Base-by-base conservation (phyloP, 1,284 basidiomycete genomes). In the Malassezia pachydermatis region DNA sequence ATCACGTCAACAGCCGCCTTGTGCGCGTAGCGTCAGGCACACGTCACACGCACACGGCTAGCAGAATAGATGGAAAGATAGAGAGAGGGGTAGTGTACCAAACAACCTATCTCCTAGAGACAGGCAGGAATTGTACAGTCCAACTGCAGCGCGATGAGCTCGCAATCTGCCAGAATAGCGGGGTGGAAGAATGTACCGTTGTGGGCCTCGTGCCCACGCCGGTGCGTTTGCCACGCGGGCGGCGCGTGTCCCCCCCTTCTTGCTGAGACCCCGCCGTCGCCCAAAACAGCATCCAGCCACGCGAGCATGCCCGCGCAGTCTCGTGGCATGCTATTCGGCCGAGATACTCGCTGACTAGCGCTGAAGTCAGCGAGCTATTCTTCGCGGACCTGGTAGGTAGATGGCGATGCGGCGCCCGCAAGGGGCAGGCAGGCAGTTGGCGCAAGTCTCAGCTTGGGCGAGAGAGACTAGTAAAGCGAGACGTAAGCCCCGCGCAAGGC, bases 11-110 rank as follows among this genome's bases (percentile, higher is more conserved):
- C 11, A 22, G 34, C 44, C 24, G 34, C 44, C 44, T 30, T 37
- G 36, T 38, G 35, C 44, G 41, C 30, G 44, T 22, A 46, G 27
- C 36, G 44, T 38, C 24, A 20, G 22, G 30, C 41, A 30, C 29
- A 24, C 24, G 29, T 23, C 16, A 30, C n/a, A 9, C 41, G 41
- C 41, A 43, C 41, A 23, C 41, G 41, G 41, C 41, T 22, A 30
- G 29, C 41, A 43, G 27, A 33, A 5, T 7, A 16, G 36, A 24
- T 20, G 22, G 22, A n/a, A 24, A 38, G 25, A 7, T 16, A n/a
- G n/a, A n/a, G n/a, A n/a, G n/a, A n/a, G n/a, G n/a, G 13, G 36
- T 16, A 24, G 22, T 6, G 25, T 24, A 38, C 25, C 14, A 36
- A 24, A 20, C 36, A 24, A 38, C 19, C 36, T 38, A 19, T 23